phyloP scores from a whole-genome alignment of 1,139 yeast genomes.

The Pichia norvegensis region DNA sequence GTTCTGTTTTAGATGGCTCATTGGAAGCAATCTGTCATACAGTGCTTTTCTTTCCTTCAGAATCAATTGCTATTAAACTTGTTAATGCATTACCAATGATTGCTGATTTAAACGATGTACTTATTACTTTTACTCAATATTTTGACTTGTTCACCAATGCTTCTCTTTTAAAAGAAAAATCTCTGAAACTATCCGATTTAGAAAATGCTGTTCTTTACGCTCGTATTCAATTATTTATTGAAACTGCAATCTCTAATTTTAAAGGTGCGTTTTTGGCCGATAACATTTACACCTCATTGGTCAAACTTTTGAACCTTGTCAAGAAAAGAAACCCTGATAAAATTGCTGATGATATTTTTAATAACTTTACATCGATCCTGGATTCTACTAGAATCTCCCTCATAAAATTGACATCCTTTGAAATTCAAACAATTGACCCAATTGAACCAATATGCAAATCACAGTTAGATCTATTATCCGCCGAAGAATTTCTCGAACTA shows the following conservation, averaged over 20 bases:
- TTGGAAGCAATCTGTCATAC: slow-evolving; percentile 71
- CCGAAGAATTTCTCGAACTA: slow-evolving; percentile 36
- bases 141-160: slow-evolving; percentile 11
- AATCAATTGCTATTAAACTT: slow-evolving; percentile 26
- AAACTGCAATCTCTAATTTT: slow-evolving; percentile 38
- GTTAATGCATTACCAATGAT: slow-evolving; percentile 57
- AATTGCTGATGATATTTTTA: not conserved
- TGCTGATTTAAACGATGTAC: slow-evolving; percentile 48
- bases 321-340: not conserved
- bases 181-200: slow-evolving; percentile 9
- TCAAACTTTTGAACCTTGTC: slow-evolving; percentile 34
- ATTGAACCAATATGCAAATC: not conserved
- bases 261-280: slow-evolving; percentile 50
- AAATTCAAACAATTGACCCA: slow-evolving; percentile 1
- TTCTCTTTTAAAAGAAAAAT: not conserved
- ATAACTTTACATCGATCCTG: not conserved
- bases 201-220: slow-evolving; percentile 29
- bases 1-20: slow-evolving; percentile 43
- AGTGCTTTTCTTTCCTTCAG: slow-evolving; percentile 44
- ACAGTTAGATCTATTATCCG: slow-evolving; percentile 16
- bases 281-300: slow-evolving; percentile 36
- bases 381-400: slow-evolving; percentile 19
- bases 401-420: slow-evolving; percentile 18
- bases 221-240: slow-evolving; percentile 39
- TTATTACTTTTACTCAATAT: slow-evolving; percentile 36